Conservation (phyloP, 2,329 filamentous ascomycete genomes). For the Xylariaceae sp. region DNA sequence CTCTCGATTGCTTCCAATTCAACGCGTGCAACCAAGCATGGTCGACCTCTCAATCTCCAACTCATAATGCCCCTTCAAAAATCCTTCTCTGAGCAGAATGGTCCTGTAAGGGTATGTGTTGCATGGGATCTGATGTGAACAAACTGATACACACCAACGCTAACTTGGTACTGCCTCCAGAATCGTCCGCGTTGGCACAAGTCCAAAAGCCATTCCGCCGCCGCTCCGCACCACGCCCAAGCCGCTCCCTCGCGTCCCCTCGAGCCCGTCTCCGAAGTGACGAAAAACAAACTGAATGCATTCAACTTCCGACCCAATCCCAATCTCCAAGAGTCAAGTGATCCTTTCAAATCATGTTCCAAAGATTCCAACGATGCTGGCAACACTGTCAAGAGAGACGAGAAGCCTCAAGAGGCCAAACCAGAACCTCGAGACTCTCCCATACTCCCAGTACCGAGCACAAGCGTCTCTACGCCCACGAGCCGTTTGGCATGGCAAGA, state of each 20-base stretch:
- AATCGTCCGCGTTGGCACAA: slow-evolving; percentile 47
- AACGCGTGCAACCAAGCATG: slow-evolving; percentile 11
- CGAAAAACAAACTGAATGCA: slow-evolving; percentile 56
- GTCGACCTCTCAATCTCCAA: slow-evolving; percentile 13
- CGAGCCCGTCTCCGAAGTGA: slow-evolving; percentile 52
- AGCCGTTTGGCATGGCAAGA: slow-evolving; percentile 56
- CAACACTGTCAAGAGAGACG: not conserved
- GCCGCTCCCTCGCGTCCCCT: slow-evolving; percentile 32
- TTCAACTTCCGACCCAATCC: slow-evolving; percentile 49
- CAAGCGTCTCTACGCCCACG: slow-evolving; percentile 44
- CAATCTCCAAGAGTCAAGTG: slow-evolving; percentile 19
- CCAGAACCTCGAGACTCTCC: slow-evolving; percentile 9
- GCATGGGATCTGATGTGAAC: not conserved
- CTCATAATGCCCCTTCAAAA: slow-evolving; percentile 38
- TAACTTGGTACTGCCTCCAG: slow-evolving; percentile 10
- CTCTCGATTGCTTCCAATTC: not conserved
- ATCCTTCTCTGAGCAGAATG: slow-evolving; percentile 38
- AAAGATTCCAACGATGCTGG: not conserved
- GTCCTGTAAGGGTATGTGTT: slow-evolving; percentile 27
- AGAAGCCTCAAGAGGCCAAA: too few species aligned
- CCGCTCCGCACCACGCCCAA: slow-evolving; percentile 7
- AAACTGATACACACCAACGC: not conserved
- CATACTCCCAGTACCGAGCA: slow-evolving; percentile 17
- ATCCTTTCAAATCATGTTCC: slow-evolving; percentile 11
- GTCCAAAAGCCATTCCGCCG: slow-evolving; percentile 44